These are phyloP conservation scores for Agrocybe chaxingu DNA, from an alignment of 768 basidiomycete species.

Conservation along the genomic window DNA sequence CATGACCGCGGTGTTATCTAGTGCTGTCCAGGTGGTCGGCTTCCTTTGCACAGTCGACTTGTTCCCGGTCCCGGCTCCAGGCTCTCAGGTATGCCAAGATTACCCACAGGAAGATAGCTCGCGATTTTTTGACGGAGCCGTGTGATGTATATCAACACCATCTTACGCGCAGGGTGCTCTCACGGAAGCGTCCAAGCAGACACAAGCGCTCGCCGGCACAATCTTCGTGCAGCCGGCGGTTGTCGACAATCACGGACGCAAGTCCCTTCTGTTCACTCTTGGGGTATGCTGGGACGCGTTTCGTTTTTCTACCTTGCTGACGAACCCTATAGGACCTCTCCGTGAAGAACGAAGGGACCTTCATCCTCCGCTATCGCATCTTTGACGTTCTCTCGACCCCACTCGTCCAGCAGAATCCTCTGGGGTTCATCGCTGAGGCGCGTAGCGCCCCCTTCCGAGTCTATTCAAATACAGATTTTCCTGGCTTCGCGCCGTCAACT, in stretches of 20 bases:
- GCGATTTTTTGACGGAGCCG: neutral
- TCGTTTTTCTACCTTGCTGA: neutral
- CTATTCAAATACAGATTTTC: conserved; percentile 68
- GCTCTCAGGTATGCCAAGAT: neutral
- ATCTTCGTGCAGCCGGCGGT: conserved; percentile 54
- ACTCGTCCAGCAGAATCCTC: conserved; percentile 17
- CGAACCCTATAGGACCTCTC: conserved; percentile 51
- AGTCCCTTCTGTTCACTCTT: conserved; percentile 57
- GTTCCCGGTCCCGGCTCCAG: conserved; percentile 47
- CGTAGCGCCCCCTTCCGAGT: conserved; percentile 61
- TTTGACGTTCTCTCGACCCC: conserved; percentile 54
- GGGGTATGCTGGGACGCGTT: conserved; percentile 35
- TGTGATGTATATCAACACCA: conserved; percentile 5
- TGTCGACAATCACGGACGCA: conserved; percentile 51
- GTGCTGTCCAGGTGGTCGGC: conserved; percentile 57
- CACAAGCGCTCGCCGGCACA: conserved; percentile 48
- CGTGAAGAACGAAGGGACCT: conserved; percentile 60
- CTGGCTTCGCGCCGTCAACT: conserved; percentile 59
- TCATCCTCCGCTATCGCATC: conserved; percentile 59
- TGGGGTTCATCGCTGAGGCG: conserved; percentile 54
- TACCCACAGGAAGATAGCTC: neutral
- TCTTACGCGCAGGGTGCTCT: conserved; percentile 16
- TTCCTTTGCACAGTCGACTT: conserved; percentile 74
- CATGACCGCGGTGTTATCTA: conserved; percentile 21
- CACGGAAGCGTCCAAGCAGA: conserved; percentile 46